These are phyloP conservation scores for Kluyveromyces sp. DNA, from an alignment of 1,139 yeast species.

Conservation along the genomic window DNA sequence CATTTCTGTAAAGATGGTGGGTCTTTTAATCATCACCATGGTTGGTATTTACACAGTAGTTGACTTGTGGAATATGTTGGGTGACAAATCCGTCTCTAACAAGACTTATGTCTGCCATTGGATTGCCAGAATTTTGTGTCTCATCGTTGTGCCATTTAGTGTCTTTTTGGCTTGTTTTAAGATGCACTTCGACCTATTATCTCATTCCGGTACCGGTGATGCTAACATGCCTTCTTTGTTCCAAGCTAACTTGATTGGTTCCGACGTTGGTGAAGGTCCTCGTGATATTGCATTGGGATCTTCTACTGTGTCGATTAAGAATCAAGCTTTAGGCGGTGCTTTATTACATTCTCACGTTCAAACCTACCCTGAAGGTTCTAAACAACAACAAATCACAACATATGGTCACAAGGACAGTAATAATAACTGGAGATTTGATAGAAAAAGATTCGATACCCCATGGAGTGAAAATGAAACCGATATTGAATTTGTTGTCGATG, in stretches of 20 bases:
- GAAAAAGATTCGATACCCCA: slow-evolving; percentile 52
- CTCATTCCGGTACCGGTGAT: slow-evolving; percentile 85
- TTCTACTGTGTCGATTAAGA: slow-evolving; percentile 73
- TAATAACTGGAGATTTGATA: slow-evolving; percentile 84
- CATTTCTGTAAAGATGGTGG: slow-evolving; percentile 83
- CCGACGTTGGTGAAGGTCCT: slow-evolving; percentile 79
- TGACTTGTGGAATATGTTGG: slow-evolving; percentile 64
- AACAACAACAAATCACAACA: slow-evolving; percentile 93
- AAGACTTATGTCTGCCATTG: slow-evolving; percentile 50
- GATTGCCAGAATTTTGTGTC: slow-evolving; percentile 52
- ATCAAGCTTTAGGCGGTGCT: slow-evolving; percentile 89
- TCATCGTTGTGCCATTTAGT: slow-evolving; percentile 53
- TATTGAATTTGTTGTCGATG: slow-evolving; percentile 57
- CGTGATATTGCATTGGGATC: slow-evolving; percentile 76
- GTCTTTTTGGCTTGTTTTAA: slow-evolving; percentile 63
- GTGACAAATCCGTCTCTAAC: slow-evolving; percentile 48
- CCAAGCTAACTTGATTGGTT: slow-evolving; percentile 85
- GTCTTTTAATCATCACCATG: slow-evolving; percentile 64
- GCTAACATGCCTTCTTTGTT: slow-evolving; percentile 94
- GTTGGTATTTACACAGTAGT: slow-evolving; percentile 71
- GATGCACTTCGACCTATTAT: slow-evolving; percentile 64
- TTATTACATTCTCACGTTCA: slow-evolving; percentile 92
- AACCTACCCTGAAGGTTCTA: slow-evolving; percentile 88
- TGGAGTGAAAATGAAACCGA: slow-evolving; percentile 45
- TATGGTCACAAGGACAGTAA: slow-evolving; percentile 88